Base-by-base conservation (phyloP, 805 yeast species). In the Pichia cabralensis region DNA sequence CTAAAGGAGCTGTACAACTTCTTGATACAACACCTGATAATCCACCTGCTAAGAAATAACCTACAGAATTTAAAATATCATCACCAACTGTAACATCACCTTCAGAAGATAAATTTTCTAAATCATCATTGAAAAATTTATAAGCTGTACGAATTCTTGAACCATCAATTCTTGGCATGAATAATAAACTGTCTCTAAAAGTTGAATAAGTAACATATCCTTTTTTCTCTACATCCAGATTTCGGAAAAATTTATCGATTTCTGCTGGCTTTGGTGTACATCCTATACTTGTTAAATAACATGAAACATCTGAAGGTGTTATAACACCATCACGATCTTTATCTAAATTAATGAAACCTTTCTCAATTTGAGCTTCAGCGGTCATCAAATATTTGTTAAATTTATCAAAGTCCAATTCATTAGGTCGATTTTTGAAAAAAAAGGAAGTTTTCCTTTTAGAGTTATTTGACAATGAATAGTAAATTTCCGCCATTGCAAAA, bases 1-100 rank as follows among this genome's bases (percentile, higher is more conserved):
- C 98, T 44, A 92, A 83, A 9, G 98, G 98, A 0, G 97, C 98
- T 0, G 98, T 92, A 48, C 92, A 80, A 0, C 97, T 86, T 60
- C 98, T 75, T 11, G 96, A 85, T 4, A 92, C 80, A 2, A 89
- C 98, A 2, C 98, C 98, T 2, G 96, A 82, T 15, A 88, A 56
- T 0, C 98, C 98, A 26, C 98, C 98, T 2, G 96, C 95, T 22
- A 88, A 60, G 51, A 92, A 92, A 57, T 75, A 92, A 1, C 96
- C 96, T 41, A 85, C 69, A 22, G 96, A 95, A 51, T 80, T 76
- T 32, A 82, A 59, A 34, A 82, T 69, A 43, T 84, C 94, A 52
- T 75, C 76, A 28, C 80, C 77, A 24, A 89, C 67, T 0, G 94
- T 79, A 41, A 88, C 85, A 58, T 89, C 97, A 55, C 96, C 96